A percentile compares a stretch with the other conserved stretches of the same genome.
Conservation (phyloP, 1,139 yeast genomes). For the Zhuliangozyma parablackwelliae region DNA sequence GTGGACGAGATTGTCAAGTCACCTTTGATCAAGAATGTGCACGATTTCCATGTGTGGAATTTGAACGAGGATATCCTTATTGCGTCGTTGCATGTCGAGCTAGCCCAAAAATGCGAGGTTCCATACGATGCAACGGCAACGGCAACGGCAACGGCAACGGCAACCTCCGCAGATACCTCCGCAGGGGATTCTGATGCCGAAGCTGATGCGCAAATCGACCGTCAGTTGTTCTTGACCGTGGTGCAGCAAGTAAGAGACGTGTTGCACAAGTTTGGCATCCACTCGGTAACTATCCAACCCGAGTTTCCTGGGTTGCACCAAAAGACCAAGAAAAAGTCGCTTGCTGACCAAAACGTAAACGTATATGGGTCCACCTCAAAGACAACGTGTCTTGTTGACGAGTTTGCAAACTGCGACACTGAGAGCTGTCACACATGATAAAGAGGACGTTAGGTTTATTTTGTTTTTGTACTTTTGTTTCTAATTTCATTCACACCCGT, state of each 20-base stretch:
- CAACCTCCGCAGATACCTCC: not conserved
- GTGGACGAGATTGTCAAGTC: constrained; percentile 62
- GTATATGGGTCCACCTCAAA: constrained; percentile 33
- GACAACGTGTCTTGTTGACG: constrained; percentile 31
- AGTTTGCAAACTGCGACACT: constrained; percentile 33
- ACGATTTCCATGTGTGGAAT: constrained; percentile 97
- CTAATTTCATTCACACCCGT: not conserved
- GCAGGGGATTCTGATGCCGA: constrained; percentile 1
- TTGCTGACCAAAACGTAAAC: constrained; percentile 10
- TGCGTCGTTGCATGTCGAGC: constrained; percentile 85
- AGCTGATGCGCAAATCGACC: constrained; percentile 19
- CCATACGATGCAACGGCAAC: not conserved
- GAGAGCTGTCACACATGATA: constrained; percentile 19
- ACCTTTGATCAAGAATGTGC: constrained; percentile 76
- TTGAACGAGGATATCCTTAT: constrained; percentile 82
- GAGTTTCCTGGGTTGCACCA: constrained; percentile 42
- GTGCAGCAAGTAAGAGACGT: constrained; percentile 76
- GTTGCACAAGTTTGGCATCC: constrained; percentile 80
- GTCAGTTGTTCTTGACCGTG: constrained; percentile 54
- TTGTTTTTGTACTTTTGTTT: not conserved
- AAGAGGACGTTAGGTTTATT: not conserved
- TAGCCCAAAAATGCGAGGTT: constrained; percentile 35
- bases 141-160: not conserved
- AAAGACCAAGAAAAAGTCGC: constrained; percentile 1
- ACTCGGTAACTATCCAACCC: constrained; percentile 93